Conservation (phyloP, 169 alveolate genomes). For the Eimeria maxima region DNA sequence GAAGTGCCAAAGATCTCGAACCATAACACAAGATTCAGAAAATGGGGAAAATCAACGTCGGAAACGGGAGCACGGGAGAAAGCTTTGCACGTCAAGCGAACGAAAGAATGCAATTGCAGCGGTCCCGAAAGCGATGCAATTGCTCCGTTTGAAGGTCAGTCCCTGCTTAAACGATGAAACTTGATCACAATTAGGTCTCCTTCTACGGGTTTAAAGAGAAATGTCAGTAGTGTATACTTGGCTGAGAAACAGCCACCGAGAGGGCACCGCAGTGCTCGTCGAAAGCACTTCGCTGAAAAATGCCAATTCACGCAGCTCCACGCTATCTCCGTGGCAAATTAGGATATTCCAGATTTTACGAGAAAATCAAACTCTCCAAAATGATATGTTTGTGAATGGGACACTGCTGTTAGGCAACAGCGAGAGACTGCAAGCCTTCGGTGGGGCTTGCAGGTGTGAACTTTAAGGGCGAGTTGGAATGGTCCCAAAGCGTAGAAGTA, state of each 20-base stretch:
- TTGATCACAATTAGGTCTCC: background rate
- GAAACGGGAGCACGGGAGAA: background rate
- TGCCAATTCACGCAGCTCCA: constrained; percentile 20
- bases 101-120: constrained; percentile 6
- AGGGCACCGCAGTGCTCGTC: constrained; percentile 57
- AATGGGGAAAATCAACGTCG: background rate
- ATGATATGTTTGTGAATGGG: background rate
- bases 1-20: constrained; percentile 43
- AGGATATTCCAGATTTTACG: background rate
- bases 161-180: background rate
- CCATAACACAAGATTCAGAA: constrained; percentile 50
- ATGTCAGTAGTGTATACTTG: background rate
- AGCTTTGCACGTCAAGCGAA: constrained; percentile 24
- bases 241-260: constrained; percentile 44
- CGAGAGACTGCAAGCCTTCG: constrained; percentile 37
- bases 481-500: no score
- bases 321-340: background rate
- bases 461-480: background rate
- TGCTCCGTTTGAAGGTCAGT: constrained; percentile 21
- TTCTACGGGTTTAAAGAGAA: background rate
- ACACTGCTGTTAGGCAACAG: background rate
- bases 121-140: background rate
- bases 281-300: constrained; percentile 18
- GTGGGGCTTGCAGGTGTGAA: constrained; percentile 52
- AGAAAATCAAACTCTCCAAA: background rate